Percentiles rank a stretch among this genome's conserved stretches.
Conservation (phyloP, 129 eudicot species). For the Helianthus tuberosus region DNA sequence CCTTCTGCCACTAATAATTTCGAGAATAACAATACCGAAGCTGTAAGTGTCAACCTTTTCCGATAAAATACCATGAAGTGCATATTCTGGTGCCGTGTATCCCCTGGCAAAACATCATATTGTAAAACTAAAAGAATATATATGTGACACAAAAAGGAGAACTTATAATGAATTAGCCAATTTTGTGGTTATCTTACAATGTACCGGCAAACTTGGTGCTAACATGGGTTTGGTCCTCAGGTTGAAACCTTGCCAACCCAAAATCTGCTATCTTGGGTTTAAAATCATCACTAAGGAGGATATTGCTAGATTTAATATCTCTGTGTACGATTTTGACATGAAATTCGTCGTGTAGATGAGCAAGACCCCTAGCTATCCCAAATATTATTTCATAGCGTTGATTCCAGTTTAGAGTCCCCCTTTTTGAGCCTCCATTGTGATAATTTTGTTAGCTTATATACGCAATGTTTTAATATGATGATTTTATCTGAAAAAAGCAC, state of each 20-base stretch:
- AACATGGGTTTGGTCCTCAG: conserved; percentile 60
- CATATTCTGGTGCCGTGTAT: conserved; percentile 79
- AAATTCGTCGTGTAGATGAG: conserved; percentile 65
- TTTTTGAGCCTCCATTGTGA: conserved; percentile 45
- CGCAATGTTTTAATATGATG: background rate
- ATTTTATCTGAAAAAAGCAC: background rate
- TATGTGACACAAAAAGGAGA: background rate
- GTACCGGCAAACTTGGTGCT: conserved; percentile 80
- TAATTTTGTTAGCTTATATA: conserved; percentile 9
- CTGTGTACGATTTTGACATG: conserved; percentile 70
- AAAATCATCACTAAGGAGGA: conserved; percentile 52
- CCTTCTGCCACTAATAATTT: conserved; percentile 62
- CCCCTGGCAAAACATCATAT: conserved; percentile 44
- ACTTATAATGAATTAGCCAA: background rate
- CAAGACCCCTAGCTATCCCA: conserved; percentile 72
- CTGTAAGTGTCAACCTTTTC: conserved; percentile 81
- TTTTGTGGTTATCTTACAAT: conserved; percentile 46
- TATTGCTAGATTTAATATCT: conserved; percentile 68
- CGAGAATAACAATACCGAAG: conserved; percentile 68
- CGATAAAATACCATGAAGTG: conserved; percentile 54
- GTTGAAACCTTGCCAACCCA: conserved; percentile 69
- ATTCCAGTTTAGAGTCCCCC: conserved; percentile 56
- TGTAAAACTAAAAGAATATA: background rate
- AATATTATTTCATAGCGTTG: conserved; percentile 60
- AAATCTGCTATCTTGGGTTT: conserved; percentile 76